Evolutionary conservation across 129 eudicot species (phyloP), one percentile per base, ranked within the genome.

Genomic region (Logfia minima): DNA sequence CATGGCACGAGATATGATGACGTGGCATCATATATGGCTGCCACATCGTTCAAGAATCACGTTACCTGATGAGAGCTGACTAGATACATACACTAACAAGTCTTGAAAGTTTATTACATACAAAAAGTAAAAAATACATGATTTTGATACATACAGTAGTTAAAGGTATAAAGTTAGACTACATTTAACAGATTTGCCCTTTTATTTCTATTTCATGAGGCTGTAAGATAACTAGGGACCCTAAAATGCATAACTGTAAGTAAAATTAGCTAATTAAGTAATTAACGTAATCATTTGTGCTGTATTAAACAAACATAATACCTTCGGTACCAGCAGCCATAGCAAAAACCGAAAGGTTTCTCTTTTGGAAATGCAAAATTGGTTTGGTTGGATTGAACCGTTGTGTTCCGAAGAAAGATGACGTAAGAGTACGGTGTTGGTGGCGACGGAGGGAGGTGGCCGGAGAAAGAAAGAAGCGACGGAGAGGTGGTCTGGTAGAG

Each of bases 261-360:
- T 48, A 48, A 48, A 48, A 48, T 48, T 11, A 77, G 32, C 34
- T 34, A 51, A 52, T 0, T 76, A 24, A 52, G 51, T 14, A 51
- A 55, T 32, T 34, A 24, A 53, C 13, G 39, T 14, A 52, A 66
- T 68, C 60, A 29, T 69, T 69, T 14, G 55, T 13, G 3, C 55
- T 1, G 7, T 19, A 19, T 2, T 32, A 29, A 10, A 0, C 0
- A 68, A 67, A 16, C 22, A 68, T 3, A 45, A 3, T 1, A 81
- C 84, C 84, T 81, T 81, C 84, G 63, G 84, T 21, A 22, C 28
- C 58, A 53, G 80, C 84, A 68, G 84, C 80, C 84, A 81, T 81
- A 1, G 84, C 84, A 19, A 81, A 68, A 34, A 81, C 80, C 10
- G 80, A 68, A 0, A 75, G 31, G 37, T 81, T 81, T 75, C 71